phyloP scores from a whole-genome alignment of 352 stramenopile species.

The Phytophthora rubi region DNA sequence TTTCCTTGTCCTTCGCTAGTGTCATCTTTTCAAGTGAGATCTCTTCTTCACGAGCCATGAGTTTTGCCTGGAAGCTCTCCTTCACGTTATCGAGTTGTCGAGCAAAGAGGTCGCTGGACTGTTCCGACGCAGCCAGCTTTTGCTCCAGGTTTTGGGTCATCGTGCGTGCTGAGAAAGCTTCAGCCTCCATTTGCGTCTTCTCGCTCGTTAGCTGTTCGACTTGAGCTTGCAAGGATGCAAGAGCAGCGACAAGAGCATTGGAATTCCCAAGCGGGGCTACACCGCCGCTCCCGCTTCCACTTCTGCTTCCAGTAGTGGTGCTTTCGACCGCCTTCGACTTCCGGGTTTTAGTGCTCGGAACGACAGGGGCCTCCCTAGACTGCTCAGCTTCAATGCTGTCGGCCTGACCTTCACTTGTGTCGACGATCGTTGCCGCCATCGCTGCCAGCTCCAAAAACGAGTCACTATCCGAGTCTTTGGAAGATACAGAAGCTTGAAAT shows the following conservation, averaged over 20 bases:
- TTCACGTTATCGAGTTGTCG: slow-evolving; percentile 52
- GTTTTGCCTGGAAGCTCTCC: slow-evolving; percentile 53
- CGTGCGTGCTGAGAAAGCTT: slow-evolving; percentile 22
- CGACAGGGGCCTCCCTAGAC: not conserved
- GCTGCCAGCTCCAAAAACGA: slow-evolving; percentile 10
- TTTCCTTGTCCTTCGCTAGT: slow-evolving; percentile 40
- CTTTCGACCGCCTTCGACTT: slow-evolving; percentile 20
- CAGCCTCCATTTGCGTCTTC: slow-evolving; percentile 35
- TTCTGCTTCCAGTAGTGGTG: not conserved
- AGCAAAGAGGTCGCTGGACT: slow-evolving; percentile 47
- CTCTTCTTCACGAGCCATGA: slow-evolving; percentile 44
- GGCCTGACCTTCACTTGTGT: slow-evolving; percentile 2
- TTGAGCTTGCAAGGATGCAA: slow-evolving; percentile 31
- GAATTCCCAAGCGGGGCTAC: slow-evolving; percentile 17
- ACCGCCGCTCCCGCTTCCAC: slow-evolving; percentile 9
- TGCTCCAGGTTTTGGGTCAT: slow-evolving; percentile 43
- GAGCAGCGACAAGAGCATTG: slow-evolving; percentile 26
- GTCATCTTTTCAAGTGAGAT: slow-evolving; percentile 39
- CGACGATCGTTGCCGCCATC: not conserved
- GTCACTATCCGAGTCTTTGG: slow-evolving; percentile 9
- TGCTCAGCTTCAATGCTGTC: not conserved
- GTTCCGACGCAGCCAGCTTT: slow-evolving; percentile 42
- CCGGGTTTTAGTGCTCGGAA: slow-evolving; percentile 5
- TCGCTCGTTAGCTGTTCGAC: slow-evolving; percentile 30
- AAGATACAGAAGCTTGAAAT: slow-evolving; percentile 5